A percentile compares a stretch with the other conserved stretches of the same genome.
phyloP scores from a whole-genome alignment of 1,284 basidiomycete species.

The Trichosporon coremiiforme region DNA sequence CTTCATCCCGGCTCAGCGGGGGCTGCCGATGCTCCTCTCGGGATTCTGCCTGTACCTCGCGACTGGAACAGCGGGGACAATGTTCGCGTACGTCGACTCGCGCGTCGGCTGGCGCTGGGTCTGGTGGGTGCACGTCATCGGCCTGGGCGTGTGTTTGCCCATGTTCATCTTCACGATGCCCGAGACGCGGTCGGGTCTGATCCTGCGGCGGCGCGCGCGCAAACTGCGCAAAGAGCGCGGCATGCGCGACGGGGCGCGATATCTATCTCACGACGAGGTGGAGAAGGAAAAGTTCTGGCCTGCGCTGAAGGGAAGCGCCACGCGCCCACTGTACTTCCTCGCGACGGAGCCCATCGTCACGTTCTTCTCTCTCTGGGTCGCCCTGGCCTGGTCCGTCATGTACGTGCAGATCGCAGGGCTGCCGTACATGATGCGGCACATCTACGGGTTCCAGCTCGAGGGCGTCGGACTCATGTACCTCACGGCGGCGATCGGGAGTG shows the following conservation, averaged over 20 bases:
- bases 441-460: conserved; percentile 69
- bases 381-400: conserved; percentile 75
- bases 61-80: conserved; percentile 41
- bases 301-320: conserved; percentile 43
- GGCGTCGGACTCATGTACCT: conserved; percentile 67
- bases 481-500: conserved; percentile 62
- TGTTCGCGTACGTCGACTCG: conserved; percentile 71
- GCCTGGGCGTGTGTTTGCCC: conserved; percentile 38
- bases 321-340: conserved; percentile 60
- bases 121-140: conserved; percentile 71
- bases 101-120: conserved; percentile 76
- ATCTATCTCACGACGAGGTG: conserved; percentile 55
- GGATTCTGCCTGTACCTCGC: conserved; percentile 25
- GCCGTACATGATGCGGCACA: conserved; percentile 63
- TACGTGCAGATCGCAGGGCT: conserved; percentile 72
- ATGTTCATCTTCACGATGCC: conserved; percentile 46
- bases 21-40: conserved; percentile 27
- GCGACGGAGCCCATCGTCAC: conserved; percentile 74
- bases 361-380: conserved; percentile 74
- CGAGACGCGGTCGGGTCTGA: conserved; percentile 54
- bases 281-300: conserved; percentile 45
- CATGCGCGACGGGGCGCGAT: conserved; percentile 43
- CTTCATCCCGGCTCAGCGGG: conserved; percentile 45
- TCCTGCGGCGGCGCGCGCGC: conserved; percentile 47
- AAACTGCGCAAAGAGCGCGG: conserved; percentile 48